Evolutionary conservation across 140 eudicot genomes (phyloP), one percentile per base, ranked within the genome.

Genomic region (Flaveria floridana): DNA sequence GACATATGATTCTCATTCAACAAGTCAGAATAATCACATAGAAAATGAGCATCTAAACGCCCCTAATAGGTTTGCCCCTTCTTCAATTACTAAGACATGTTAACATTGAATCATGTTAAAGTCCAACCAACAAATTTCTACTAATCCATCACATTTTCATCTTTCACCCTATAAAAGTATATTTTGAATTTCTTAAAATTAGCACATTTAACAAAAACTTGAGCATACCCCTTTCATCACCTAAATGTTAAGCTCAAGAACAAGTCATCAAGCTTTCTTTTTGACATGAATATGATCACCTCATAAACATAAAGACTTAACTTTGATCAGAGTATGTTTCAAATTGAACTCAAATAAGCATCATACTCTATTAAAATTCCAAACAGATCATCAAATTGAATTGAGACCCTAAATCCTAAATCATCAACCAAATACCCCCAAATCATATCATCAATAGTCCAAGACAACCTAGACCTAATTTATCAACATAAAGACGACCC

Each of bases 311-410:
- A 41, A 12, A 7, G 21, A 8, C 48, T 67, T 76, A 23, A 75
- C 65, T 30, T 16, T 64, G 50, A 65, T 76, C 68, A 66, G 2
- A 52, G 7, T 5, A 53, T 44, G 21, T 52, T 62, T 68, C 75
- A 47, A 64, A 16, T 64, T 65, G 3, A 64, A 37, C 55, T 68
- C 13, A 77, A 68, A 42, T 39, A 44, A 53, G 48, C 57, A 39
- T 7, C 20, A 41, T 18, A 65, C 37, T 28, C 37, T 28, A 18
- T 50, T 34, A 34, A 56, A 47, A 55, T 16, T 19, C 55, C 34
- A 18, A 42, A 58, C 3, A 46, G 64, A 18, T 4, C 7, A 44
- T 15, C 8, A 6, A 37, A 65, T 20, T 51, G 66, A 69, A 25
- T 16, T 19, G 26, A 23, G 64, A 18, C 44, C 46, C 30, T 18